Conservation (phyloP, 441 rosid genomes). For the Flueggea neowawraea region DNA sequence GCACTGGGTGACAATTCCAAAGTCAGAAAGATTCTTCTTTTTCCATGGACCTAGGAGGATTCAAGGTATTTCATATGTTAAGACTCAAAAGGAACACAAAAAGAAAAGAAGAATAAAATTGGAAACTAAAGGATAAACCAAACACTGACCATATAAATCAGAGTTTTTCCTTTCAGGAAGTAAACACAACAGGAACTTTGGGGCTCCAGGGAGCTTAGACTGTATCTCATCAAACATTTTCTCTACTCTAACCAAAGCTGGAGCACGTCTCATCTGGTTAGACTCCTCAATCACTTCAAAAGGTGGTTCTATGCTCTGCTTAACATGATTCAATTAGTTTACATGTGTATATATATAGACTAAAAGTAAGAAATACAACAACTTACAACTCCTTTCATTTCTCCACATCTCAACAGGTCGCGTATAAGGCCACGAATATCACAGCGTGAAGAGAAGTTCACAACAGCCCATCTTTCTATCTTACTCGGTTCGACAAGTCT, state of each 20-base stretch:
- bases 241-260: slow-evolving; percentile 59
- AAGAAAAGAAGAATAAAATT: not conserved
- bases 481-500: slow-evolving; percentile 61
- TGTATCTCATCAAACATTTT: slow-evolving; percentile 68
- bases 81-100: not conserved
- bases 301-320: slow-evolving; percentile 44
- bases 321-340: too few relatives aligned
- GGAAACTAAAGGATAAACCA: too few relatives aligned
- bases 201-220: slow-evolving; percentile 65
- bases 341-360: too few relatives aligned
- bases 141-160: slow-evolving; percentile 60
- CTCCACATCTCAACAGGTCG: slow-evolving; percentile 52
- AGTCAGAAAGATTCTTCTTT: slow-evolving; percentile 60
- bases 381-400: slow-evolving; percentile 74
- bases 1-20: slow-evolving; percentile 76
- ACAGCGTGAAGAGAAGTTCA: slow-evolving; percentile 73
- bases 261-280: slow-evolving; percentile 45
- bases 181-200: slow-evolving; percentile 73
- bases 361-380: not conserved
- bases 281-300: slow-evolving; percentile 61
- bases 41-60: slow-evolving; percentile 74
- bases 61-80: not conserved
- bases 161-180: slow-evolving; percentile 79
- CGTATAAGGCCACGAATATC: slow-evolving; percentile 45
- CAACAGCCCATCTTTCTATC: slow-evolving; percentile 68